These are phyloP conservation scores for Nakazawaea molendinolei DNA, from an alignment of 805 yeast genomes.

Conservation along the genomic window DNA sequence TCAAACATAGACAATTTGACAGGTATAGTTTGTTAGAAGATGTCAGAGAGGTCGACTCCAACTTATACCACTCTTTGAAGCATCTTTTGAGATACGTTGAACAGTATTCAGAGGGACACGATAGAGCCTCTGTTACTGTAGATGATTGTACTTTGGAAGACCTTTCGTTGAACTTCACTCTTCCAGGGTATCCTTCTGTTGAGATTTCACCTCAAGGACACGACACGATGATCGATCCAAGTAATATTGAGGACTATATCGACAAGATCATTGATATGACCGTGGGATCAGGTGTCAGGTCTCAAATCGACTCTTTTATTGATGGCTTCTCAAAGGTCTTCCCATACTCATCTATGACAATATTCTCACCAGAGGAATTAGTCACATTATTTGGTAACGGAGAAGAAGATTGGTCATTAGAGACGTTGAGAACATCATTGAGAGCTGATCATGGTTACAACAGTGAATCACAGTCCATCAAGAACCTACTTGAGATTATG, in stretches of 20 bases:
- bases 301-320: constrained; percentile 63
- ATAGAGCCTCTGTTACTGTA: constrained; percentile 12
- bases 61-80: constrained; percentile 50
- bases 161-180: constrained; percentile 55
- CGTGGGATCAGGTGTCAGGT: constrained; percentile 53
- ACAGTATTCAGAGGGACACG: constrained; percentile 10
- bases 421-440: constrained; percentile 51
- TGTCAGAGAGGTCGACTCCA: constrained; percentile 43
- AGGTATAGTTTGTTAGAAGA: constrained; percentile 1
- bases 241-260: constrained; percentile 55
- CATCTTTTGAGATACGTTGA: constrained; percentile 39
- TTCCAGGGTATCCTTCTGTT: constrained; percentile 69
- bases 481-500: constrained; percentile 56
- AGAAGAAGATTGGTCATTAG: constrained; percentile 81
- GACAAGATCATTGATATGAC: constrained; percentile 49
- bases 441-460: constrained; percentile 90
- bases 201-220: constrained; percentile 56
- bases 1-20: constrained; percentile 13
- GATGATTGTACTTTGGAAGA: constrained; percentile 42
- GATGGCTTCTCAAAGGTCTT: constrained; percentile 80
- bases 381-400: constrained; percentile 66
- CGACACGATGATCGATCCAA: constrained; percentile 35
- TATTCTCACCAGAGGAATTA: constrained; percentile 73
- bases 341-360: constrained; percentile 64
- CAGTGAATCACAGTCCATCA: constrained; percentile 58